phyloP scores from a whole-genome alignment of 129 eudicot species.

The Logfia minima region DNA sequence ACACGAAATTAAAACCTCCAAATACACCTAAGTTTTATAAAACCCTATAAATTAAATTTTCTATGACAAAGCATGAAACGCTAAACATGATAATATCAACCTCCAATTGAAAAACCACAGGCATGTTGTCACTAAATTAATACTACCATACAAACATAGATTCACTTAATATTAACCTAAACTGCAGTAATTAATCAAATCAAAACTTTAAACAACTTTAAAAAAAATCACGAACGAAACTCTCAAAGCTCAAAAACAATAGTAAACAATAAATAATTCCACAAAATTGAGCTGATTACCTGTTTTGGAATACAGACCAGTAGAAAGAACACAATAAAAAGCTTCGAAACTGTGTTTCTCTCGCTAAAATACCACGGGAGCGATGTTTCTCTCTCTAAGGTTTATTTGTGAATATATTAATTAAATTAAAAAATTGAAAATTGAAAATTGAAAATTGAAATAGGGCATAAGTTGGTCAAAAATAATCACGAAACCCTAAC shows the following conservation, averaged over 20 bases:
- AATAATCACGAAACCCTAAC: conserved; percentile 30
- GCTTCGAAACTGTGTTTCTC: neutral
- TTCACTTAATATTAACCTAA: neutral
- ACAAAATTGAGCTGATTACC: neutral
- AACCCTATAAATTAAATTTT: neutral
- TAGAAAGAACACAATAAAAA: neutral
- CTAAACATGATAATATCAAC: neutral
- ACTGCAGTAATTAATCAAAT: neutral
- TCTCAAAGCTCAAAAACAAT: too few species aligned
- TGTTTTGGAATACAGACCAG: neutral
- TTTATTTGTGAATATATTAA: neutral
- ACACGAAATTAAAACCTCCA: too few species aligned
- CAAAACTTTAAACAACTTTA: too few species aligned
- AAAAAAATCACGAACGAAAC: too few species aligned
- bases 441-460: neutral
- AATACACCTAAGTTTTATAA: neutral
- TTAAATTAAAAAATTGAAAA: neutral
- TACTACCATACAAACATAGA: too few species aligned
- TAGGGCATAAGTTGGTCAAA: neutral
- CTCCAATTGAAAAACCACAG: neutral
- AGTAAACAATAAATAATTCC: too few species aligned
- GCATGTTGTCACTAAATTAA: neutral
- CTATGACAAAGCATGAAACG: neutral
- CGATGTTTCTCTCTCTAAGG: neutral
- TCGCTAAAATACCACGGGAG: neutral